Evolutionary conservation across 352 stramenopile genomes (phyloP).

Genomic region (Pythium coloratum): DNA sequence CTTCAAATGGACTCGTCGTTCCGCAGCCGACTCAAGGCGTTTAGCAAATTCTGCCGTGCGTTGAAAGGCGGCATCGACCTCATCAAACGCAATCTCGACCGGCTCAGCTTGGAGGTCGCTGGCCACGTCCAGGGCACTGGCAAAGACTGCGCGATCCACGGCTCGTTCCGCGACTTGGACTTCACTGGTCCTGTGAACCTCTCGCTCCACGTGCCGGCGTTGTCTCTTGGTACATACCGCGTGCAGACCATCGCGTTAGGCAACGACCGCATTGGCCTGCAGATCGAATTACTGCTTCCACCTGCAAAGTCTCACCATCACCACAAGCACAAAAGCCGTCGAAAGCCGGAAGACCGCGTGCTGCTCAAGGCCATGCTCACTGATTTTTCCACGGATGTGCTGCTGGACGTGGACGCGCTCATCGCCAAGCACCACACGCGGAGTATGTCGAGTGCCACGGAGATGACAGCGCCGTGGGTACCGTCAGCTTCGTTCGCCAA

Average conservation of each 20-base stretch:
- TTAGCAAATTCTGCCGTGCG: conserved; percentile 57
- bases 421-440: conserved; percentile 42
- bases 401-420: conserved; percentile 61
- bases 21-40: conserved; percentile 46
- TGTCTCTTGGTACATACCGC: conserved; percentile 61
- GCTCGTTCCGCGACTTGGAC: conserved; percentile 63
- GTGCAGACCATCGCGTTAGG: conserved; percentile 49
- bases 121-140: conserved; percentile 52
- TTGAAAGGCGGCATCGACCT: conserved; percentile 57
- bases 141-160: conserved; percentile 50
- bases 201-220: conserved; percentile 42
- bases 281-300: conserved; percentile 59
- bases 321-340: conserved; percentile 1
- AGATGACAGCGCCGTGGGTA: conserved; percentile 39
- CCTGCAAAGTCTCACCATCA: neutral
- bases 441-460: conserved; percentile 30
- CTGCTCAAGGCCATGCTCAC: conserved; percentile 45
- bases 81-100: conserved; percentile 57
- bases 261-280: conserved; percentile 46
- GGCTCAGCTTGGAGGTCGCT: conserved; percentile 48
- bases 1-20: conserved; percentile 48
- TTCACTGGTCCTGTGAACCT: conserved; percentile 56
- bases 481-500: conserved; percentile 34
- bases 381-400: conserved; percentile 51
- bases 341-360: conserved; percentile 8